These are phyloP conservation scores for Zygoascus bituminiphila DNA, from an alignment of 805 yeast genomes.

Conservation along the genomic window DNA sequence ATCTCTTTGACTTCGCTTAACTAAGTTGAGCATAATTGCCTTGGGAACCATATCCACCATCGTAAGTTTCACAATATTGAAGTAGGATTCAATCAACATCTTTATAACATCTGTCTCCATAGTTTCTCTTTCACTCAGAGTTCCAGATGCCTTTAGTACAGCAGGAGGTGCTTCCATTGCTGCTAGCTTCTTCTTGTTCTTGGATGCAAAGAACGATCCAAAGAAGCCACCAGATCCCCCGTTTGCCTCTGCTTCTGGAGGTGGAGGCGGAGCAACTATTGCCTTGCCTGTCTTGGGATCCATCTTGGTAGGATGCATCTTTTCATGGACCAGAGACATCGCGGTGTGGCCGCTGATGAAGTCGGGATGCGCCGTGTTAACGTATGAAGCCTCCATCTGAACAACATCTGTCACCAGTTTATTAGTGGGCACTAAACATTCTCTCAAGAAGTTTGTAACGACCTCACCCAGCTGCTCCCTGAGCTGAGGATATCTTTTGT, in stretches of 20 bases:
- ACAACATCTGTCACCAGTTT: constrained; percentile 78
- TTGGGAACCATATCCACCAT: constrained; percentile 91
- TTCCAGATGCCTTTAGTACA: constrained; percentile 82
- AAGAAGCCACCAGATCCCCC: constrained; percentile 61
- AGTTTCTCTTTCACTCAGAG: constrained; percentile 87
- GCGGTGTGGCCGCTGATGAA: constrained; percentile 92
- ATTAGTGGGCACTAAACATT: constrained; percentile 77
- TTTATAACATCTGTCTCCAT: constrained; percentile 96
- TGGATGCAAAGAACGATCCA: constrained; percentile 88
- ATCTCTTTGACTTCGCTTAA: constrained; percentile 69
- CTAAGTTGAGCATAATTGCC: constrained; percentile 87
- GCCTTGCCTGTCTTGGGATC: constrained; percentile 94
- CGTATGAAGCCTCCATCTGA: constrained; percentile 79
- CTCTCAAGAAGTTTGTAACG: constrained; percentile 74
- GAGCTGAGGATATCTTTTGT: constrained; percentile 84
- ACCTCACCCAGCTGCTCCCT: constrained; percentile 77
- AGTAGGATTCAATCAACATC: constrained; percentile 81
- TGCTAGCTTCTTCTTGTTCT: constrained; percentile 86
- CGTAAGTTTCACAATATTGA: constrained; percentile 85
- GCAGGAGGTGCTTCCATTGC: constrained; percentile 97
- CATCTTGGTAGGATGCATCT: constrained; percentile 67
- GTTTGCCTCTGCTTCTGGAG: constrained; percentile 13
- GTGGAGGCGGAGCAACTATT: constrained; percentile 37
- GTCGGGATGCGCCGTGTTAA: constrained; percentile 97
- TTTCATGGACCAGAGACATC: constrained; percentile 83